A percentile compares a stretch with the other conserved stretches of the same genome.
These are phyloP conservation scores for Dalechampia spathulata DNA, from an alignment of 441 rosid species.

Conservation along the genomic window DNA sequence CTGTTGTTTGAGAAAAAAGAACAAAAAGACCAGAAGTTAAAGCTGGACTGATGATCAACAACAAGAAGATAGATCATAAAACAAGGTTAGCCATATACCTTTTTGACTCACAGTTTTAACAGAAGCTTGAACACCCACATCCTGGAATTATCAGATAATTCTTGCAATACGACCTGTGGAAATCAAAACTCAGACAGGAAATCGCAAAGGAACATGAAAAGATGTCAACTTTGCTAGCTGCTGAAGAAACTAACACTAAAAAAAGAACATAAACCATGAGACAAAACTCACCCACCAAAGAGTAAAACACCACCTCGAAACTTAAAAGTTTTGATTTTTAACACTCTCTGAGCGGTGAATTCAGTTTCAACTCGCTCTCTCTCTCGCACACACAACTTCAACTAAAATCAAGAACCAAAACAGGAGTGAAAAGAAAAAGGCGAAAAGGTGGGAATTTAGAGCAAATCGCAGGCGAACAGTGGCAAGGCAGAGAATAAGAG, in stretches of 20 bases:
- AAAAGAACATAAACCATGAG: neutral
- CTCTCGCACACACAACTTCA: too few relatives aligned
- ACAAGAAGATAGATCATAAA: neutral
- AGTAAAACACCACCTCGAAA: neutral
- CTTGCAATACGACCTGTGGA: neutral
- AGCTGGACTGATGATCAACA: neutral
- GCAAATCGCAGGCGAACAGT: too few relatives aligned
- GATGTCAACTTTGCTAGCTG: conserved; percentile 12
- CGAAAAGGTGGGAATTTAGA: too few relatives aligned
- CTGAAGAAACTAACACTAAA: conserved; percentile 12
- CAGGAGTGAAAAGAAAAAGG: too few relatives aligned
- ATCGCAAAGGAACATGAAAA: neutral
- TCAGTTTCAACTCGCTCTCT: too few relatives aligned
- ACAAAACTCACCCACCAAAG: conserved; percentile 14
- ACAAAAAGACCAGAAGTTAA: neutral
- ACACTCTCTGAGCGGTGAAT: too few relatives aligned
- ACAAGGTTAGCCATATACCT: conserved; percentile 11
- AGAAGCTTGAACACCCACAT: conserved; percentile 24
- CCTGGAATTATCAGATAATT: conserved; percentile 18
- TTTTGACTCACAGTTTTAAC: conserved; percentile 6
- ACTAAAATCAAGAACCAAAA: too few relatives aligned
- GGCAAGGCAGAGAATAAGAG: too few relatives aligned
- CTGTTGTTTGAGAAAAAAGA: too few relatives aligned
- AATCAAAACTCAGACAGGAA: conserved; percentile 9
- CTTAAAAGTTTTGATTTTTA: too few relatives aligned